A percentile compares a stretch with the other conserved stretches of the same genome.
Conservation (phyloP, 345 rosid species). For the Cochlearia excelsa region DNA sequence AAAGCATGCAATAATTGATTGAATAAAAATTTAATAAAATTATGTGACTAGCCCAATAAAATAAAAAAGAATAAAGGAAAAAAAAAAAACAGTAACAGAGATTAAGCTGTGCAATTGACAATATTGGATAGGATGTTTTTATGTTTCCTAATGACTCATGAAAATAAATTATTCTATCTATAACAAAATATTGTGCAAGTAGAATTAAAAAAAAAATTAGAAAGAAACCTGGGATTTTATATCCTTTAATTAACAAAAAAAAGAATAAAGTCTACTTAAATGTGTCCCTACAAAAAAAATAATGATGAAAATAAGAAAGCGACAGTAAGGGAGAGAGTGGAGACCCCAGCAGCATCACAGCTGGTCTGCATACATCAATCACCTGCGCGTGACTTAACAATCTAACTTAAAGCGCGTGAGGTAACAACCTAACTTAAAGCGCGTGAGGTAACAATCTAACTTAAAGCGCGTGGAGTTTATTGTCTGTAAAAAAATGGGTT, state of each 20-base stretch:
- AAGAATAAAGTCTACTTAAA: conserved; percentile 14
- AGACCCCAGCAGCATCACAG: conserved; percentile 40
- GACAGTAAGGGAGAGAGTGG: conserved; percentile 36
- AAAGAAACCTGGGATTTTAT: conserved; percentile 12
- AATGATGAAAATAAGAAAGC: conserved; percentile 36
- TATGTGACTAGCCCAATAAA: conserved; percentile 2
- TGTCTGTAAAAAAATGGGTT: conserved; percentile 8
- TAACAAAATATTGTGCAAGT: not conserved
- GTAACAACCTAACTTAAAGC: no score
- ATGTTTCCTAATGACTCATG: conserved; percentile 28
- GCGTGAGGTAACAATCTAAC: no score
- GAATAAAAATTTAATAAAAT: conserved; percentile 12
- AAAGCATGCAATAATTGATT: conserved; percentile 1
- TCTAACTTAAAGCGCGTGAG: conserved; percentile 8
- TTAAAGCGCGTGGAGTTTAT: no score
- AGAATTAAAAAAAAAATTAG: conserved; percentile 10
- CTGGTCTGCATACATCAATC: conserved; percentile 43
- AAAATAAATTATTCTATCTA: conserved; percentile 2
- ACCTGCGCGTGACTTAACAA: not conserved
- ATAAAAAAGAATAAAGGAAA: not conserved
- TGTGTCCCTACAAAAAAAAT: conserved; percentile 36
- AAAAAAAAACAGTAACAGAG: not conserved
- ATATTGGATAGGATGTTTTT: conserved; percentile 14
- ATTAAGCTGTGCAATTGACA: conserved; percentile 24
- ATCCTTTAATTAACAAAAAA: conserved; percentile 19